These are phyloP conservation scores for Hawksworthiomyces lignivorus DNA, from an alignment of 2,329 filamentous ascomycete genomes.

Conservation along the genomic window DNA sequence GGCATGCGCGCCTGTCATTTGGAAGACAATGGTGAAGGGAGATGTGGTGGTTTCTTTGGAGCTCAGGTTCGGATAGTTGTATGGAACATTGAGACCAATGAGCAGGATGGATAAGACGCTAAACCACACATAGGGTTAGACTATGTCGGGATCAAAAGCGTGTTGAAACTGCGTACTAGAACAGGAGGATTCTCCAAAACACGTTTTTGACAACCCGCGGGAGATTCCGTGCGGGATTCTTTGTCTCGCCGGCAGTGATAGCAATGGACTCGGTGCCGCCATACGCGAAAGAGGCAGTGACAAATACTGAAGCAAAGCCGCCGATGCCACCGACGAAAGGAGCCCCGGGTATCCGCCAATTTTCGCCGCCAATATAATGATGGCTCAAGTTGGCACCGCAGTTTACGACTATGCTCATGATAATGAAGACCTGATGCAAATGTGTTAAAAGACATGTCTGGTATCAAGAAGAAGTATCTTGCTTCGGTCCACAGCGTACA, in stretches of 20 bases:
- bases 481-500: not conserved
- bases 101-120: constrained; percentile 39
- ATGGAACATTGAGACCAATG: constrained; percentile 53
- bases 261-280: constrained; percentile 67
- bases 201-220: constrained; percentile 58
- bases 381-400: constrained; percentile 46
- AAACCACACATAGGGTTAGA: not conserved
- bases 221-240: constrained; percentile 51
- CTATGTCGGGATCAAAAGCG: too few relatives aligned
- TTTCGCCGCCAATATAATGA: constrained; percentile 49
- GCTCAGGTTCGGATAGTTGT: constrained; percentile 39
- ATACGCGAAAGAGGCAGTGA: constrained; percentile 54
- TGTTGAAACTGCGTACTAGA: constrained; percentile 35
- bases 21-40: constrained; percentile 60
- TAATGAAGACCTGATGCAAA: constrained; percentile 35
- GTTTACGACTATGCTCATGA: constrained; percentile 54
- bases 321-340: constrained; percentile 59
- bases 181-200: constrained; percentile 54
- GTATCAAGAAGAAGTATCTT: too few relatives aligned
- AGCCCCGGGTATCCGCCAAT: constrained; percentile 52
- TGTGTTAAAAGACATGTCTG: too few relatives aligned
- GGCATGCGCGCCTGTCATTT: constrained; percentile 45
- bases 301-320: constrained; percentile 57
- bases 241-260: constrained; percentile 63
- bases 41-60: constrained; percentile 35